Conservation (phyloP, 1,284 basidiomycete genomes). For the Ganoderma lingzhi region DNA sequence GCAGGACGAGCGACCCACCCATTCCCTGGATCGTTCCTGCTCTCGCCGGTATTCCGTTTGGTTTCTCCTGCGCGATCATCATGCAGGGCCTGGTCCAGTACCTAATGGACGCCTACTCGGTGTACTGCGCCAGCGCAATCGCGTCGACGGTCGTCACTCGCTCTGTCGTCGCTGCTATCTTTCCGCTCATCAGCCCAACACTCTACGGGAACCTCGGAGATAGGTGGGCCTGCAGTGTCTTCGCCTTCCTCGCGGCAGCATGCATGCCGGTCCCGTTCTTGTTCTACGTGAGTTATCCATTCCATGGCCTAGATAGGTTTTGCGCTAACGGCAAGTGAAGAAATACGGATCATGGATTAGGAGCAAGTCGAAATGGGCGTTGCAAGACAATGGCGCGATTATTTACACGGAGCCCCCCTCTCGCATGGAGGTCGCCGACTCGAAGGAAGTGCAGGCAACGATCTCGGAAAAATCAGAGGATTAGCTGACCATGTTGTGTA, state of each 20-base stretch:
- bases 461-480: conserved; percentile 15
- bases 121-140: conserved; percentile 72
- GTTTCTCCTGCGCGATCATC: conserved; percentile 66
- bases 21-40: conserved; percentile 72
- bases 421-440: conserved; percentile 15
- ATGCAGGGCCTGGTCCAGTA: conserved; percentile 68
- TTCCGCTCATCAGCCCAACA: conserved; percentile 66
- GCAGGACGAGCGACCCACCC: conserved; percentile 62
- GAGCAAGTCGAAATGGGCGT: conserved; percentile 60
- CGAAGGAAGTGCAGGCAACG: conserved; percentile 8
- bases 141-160: conserved; percentile 77
- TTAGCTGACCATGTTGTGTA: neutral
- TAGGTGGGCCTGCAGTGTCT: conserved; percentile 71
- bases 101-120: conserved; percentile 70
- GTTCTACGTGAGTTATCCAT: conserved; percentile 50
- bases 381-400: conserved; percentile 42
- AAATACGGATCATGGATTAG: conserved; percentile 68
- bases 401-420: conserved; percentile 8
- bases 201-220: conserved; percentile 69
- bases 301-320: neutral
- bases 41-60: conserved; percentile 70
- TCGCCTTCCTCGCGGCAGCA: conserved; percentile 61
- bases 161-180: conserved; percentile 68
- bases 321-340: conserved; percentile 40
- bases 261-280: conserved; percentile 64